phyloP scores from a whole-genome alignment of 106 monocot genomes.

The Phalaenopsis aphrodite region DNA sequence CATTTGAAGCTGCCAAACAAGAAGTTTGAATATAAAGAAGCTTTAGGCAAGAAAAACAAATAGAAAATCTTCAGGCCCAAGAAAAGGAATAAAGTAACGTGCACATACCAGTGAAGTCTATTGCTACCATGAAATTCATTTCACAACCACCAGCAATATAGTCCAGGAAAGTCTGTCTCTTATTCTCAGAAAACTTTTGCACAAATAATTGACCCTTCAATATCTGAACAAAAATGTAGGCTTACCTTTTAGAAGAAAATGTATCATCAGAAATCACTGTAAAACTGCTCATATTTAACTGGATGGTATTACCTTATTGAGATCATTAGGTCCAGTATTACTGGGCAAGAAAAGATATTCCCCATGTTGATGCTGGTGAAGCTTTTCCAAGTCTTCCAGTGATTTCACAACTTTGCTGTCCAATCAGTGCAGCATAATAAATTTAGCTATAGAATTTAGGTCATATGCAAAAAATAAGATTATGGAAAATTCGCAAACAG shows the following conservation, averaged over 20 bases:
- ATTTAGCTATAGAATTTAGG: too few species aligned
- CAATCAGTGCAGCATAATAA: conserved; percentile 6
- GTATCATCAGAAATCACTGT: not conserved
- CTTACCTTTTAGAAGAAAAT: not conserved
- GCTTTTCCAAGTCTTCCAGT: conserved; percentile 61
- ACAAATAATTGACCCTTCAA: conserved; percentile 70
- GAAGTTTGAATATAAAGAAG: not conserved
- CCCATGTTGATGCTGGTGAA: conserved; percentile 40
- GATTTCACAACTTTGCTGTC: conserved; percentile 81
- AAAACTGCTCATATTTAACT: not conserved
- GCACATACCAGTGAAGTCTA: conserved; percentile 26
- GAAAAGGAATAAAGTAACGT: conserved; percentile 45
- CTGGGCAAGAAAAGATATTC: conserved; percentile 65
- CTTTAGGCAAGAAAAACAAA: not conserved
- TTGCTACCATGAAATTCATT: conserved; percentile 51
- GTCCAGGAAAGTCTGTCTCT: conserved; percentile 65
- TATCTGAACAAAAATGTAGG: conserved; percentile 25
- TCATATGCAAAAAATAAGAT: too few species aligned
- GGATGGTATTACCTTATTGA: conserved; percentile 47
- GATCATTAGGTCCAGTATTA: conserved; percentile 19
- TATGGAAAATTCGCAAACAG: too few species aligned
- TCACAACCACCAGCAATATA: conserved; percentile 81
- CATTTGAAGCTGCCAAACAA: conserved; percentile 81
- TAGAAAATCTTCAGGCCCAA: conserved; percentile 38
- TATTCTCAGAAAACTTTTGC: conserved; percentile 54